phyloP scores from a whole-genome alignment of 768 basidiomycete genomes.

The Leccinum uliginosum region DNA sequence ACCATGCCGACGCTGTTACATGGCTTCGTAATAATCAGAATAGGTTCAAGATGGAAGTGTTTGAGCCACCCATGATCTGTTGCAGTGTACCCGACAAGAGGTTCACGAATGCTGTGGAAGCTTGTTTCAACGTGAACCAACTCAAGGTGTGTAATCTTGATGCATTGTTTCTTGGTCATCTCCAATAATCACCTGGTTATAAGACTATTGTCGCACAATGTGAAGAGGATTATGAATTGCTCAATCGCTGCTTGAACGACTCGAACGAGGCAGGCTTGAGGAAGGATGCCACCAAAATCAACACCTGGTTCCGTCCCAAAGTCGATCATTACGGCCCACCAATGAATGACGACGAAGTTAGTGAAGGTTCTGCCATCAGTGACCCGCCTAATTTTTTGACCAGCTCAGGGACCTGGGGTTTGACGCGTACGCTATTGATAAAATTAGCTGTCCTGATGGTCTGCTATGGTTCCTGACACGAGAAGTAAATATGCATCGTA shows the following conservation, averaged over 20 bases:
- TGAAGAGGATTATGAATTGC: conserved; percentile 69
- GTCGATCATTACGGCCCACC: conserved; percentile 45
- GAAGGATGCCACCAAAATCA: conserved; percentile 45
- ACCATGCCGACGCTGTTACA: conserved; percentile 57
- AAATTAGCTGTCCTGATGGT: conserved; percentile 70
- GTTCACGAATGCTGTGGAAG: conserved; percentile 70
- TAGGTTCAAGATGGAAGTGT: conserved; percentile 75
- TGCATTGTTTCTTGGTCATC: neutral
- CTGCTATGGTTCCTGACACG: conserved; percentile 67
- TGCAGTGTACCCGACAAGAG: conserved; percentile 60
- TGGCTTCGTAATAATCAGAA: conserved; percentile 70
- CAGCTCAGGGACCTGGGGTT: conserved; percentile 65
- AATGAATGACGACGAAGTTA: conserved; percentile 56
- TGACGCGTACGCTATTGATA: conserved; percentile 80
- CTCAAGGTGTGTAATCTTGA: conserved; percentile 50
- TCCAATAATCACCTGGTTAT: neutral
- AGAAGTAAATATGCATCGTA: conserved; percentile 64
- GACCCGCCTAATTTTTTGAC: conserved; percentile 2
- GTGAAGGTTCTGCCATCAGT: conserved; percentile 7
- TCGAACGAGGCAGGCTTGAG: conserved; percentile 46
- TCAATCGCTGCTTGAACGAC: conserved; percentile 71
- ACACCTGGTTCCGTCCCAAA: conserved; percentile 61
- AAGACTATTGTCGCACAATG: conserved; percentile 86
- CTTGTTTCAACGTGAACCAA: conserved; percentile 54
- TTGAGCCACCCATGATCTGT: conserved; percentile 78